phyloP scores from a whole-genome alignment of 306 rosid genomes.

The Inga laurina region DNA sequence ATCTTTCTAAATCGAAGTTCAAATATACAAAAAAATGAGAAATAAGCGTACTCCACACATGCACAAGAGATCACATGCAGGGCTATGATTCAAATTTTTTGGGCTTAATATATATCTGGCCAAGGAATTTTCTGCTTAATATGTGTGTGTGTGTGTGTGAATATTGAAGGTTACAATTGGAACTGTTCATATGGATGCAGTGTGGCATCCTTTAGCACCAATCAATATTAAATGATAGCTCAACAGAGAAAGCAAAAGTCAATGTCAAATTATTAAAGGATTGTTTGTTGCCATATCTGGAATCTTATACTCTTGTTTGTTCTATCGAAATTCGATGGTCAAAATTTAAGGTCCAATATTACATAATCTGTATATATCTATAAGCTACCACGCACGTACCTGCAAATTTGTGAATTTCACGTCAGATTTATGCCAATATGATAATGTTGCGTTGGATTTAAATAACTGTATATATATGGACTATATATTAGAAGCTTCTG shows the following conservation, averaged over 20 bases:
- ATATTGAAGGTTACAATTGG: not conserved
- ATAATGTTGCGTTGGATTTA: not conserved
- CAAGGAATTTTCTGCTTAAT: no score
- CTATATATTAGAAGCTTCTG: not conserved
- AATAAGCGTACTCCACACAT: no score
- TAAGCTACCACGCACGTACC: not conserved
- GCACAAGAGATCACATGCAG: no score
- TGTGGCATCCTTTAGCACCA: no score
- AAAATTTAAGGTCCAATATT: not conserved
- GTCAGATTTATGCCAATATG: not conserved
- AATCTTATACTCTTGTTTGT: not conserved
- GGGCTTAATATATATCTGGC: no score
- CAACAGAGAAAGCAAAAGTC: constrained; percentile 8
- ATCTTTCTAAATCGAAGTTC: no score
- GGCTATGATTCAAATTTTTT: no score
- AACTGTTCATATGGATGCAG: no score
- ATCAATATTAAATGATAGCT: not conserved
- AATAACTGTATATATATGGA: not conserved
- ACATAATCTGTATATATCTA: not conserved
- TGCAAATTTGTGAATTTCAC: not conserved
- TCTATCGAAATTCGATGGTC: not conserved
- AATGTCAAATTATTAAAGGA: not conserved
- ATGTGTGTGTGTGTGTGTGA: not conserved
- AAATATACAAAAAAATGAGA: no score
- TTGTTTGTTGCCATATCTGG: not conserved